Evolutionary conservation across 2,329 filamentous ascomycete genomes (phyloP).

Genomic region (Aspergillus sp.): DNA sequence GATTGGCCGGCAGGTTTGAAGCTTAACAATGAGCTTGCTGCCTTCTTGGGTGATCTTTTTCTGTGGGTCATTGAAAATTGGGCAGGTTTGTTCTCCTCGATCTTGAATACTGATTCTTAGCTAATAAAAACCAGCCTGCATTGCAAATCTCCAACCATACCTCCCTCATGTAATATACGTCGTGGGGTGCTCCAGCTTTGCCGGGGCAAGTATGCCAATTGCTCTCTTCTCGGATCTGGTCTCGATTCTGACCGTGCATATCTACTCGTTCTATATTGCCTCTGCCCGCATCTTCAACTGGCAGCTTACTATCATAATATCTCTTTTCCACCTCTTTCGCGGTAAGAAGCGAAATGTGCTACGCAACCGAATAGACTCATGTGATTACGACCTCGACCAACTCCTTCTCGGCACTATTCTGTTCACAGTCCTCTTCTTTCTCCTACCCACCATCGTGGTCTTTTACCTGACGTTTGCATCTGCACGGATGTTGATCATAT

Average conservation of each 20-base stretch:
- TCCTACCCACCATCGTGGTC: constrained; percentile 89
- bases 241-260: constrained; percentile 87
- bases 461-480: constrained; percentile 96
- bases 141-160: constrained; percentile 69
- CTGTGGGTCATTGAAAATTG: constrained; percentile 99
- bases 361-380: constrained; percentile 95
- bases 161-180: constrained; percentile 87
- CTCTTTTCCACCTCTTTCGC: constrained; percentile 96
- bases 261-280: constrained; percentile 96
- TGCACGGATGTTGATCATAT: constrained; percentile 91
- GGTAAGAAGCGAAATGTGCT: constrained; percentile 98
- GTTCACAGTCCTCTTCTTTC: constrained; percentile 91
- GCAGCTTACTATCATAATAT: constrained; percentile 95
- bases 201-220: constrained; percentile 93
- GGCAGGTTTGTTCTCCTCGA: constrained; percentile 60
- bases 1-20: constrained; percentile 92
- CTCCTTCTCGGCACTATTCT: constrained; percentile 92
- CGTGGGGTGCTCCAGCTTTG: constrained; percentile 91
- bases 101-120: background rate
- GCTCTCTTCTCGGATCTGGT: constrained; percentile 91
- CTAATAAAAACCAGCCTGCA: constrained; percentile 55
- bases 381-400: constrained; percentile 97
- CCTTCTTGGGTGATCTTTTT: constrained; percentile 93
- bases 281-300: constrained; percentile 97
- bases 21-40: constrained; percentile 85